A percentile compares a stretch with the other conserved stretches of the same genome.
Evolutionary conservation across 768 basidiomycete genomes (phyloP).

Genomic region (Lactifluus volemus): DNA sequence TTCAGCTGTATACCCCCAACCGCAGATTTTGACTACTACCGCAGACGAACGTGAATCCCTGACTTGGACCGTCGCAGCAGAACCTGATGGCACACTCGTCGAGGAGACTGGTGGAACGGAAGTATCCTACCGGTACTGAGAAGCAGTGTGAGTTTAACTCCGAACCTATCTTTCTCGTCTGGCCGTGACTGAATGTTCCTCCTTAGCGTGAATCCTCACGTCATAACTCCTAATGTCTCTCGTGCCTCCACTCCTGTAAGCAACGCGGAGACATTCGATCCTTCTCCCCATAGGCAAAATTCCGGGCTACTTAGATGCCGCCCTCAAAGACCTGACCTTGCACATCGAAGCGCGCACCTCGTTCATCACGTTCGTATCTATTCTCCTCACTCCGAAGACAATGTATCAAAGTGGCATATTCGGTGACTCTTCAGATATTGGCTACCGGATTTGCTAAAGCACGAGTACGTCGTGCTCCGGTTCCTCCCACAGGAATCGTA

Average conservation of each 20-base stretch:
- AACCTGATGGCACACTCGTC: slow-evolving; percentile 5
- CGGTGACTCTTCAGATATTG: slow-evolving; percentile 26
- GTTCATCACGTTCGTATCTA: no score
- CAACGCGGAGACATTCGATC: slow-evolving; percentile 1
- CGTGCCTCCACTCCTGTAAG: neutral
- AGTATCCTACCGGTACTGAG: slow-evolving; percentile 6
- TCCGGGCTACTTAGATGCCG: slow-evolving; percentile 32
- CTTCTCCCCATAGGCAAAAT: slow-evolving; percentile 26
- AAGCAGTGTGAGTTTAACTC: slow-evolving; percentile 2
- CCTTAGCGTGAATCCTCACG: neutral
- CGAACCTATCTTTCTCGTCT: neutral
- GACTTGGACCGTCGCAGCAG: slow-evolving; percentile 2
- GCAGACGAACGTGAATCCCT: neutral
- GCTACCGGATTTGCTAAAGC: slow-evolving; percentile 34
- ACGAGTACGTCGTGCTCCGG: slow-evolving; percentile 34
- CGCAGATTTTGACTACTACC: neutral
- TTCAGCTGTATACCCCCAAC: slow-evolving; percentile 1
- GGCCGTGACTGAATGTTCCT: neutral
- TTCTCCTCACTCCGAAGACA: no score
- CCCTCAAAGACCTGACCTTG: slow-evolving; percentile 17
- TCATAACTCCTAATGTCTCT: neutral
- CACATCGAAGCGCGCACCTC: no score
- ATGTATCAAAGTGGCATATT: no score
- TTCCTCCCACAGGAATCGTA: slow-evolving; percentile 38
- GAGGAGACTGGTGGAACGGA: slow-evolving; percentile 4